Evolutionary conservation across 2,329 filamentous ascomycete genomes (phyloP).

Genomic region (Mycosphaerelloides madeirae): DNA sequence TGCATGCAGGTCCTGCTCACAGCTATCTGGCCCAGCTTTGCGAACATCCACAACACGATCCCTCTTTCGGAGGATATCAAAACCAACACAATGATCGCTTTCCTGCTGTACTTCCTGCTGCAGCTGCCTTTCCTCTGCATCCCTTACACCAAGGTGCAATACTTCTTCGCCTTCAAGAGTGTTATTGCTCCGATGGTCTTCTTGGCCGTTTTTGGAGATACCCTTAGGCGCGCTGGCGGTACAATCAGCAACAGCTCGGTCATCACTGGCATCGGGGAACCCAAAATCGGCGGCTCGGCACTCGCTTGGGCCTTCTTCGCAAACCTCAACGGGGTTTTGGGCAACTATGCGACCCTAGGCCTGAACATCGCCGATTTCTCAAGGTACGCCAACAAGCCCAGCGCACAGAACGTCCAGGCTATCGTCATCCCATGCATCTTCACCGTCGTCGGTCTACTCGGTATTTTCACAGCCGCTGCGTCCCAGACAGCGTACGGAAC

Average conservation of each 20-base stretch:
- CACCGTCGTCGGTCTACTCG: conserved; percentile 25
- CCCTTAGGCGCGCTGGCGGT: conserved; percentile 26
- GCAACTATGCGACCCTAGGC: conserved; percentile 24
- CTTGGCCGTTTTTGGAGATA: conserved; percentile 30
- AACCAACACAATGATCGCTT: conserved; percentile 19
- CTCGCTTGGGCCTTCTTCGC: conserved; percentile 28
- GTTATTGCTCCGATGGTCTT: conserved; percentile 33
- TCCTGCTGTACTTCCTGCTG: conserved; percentile 21
- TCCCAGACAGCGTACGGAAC: conserved; percentile 18
- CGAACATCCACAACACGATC: conserved; percentile 13
- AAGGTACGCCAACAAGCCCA: conserved; percentile 14
- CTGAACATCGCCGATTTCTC: conserved; percentile 24
- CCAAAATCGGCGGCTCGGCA: conserved; percentile 24
- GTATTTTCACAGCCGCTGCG: conserved; percentile 27
- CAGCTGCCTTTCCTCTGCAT: conserved; percentile 22
- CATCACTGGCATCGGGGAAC: conserved; percentile 27
- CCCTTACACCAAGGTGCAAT: conserved; percentile 17
- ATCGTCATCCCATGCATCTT: conserved; percentile 25
- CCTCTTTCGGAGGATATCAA: conserved; percentile 21
- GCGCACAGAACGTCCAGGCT: conserved; percentile 18
- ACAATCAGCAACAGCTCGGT: conserved; percentile 29
- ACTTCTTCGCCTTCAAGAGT: conserved; percentile 22
- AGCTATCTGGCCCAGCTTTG: conserved; percentile 22
- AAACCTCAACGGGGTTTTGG: conserved; percentile 2
- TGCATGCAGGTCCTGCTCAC: conserved; percentile 27